Conservation (phyloP, 345 rosid species). For the Salix viminalis region DNA sequence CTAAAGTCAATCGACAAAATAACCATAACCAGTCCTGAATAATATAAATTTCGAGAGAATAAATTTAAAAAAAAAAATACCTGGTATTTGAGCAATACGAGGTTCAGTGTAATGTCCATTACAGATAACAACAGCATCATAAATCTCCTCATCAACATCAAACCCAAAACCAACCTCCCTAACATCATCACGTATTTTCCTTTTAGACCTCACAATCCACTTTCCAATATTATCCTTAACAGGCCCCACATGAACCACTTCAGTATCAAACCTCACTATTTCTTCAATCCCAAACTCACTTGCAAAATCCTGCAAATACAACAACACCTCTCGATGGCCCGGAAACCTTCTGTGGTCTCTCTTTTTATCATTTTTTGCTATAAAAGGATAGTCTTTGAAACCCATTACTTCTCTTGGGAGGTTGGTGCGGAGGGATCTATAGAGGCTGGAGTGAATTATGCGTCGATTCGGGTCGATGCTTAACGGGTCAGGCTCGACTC, state of each 20-base stretch:
- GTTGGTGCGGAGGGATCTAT: slow-evolving; percentile 78
- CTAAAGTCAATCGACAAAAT: background rate
- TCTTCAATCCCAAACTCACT: slow-evolving; percentile 57
- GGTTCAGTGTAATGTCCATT: slow-evolving; percentile 69
- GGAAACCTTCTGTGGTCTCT: slow-evolving; percentile 74
- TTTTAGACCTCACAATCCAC: slow-evolving; percentile 56
- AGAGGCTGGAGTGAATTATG: slow-evolving; percentile 63
- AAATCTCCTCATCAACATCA: slow-evolving; percentile 35
- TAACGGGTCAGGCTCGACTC: slow-evolving; percentile 59
- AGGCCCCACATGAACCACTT: slow-evolving; percentile 42
- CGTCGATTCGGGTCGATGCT: slow-evolving; percentile 55
- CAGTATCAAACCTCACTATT: slow-evolving; percentile 56
- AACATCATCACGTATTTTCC: slow-evolving; percentile 7
- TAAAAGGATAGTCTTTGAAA: slow-evolving; percentile 62
- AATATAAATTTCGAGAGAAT: background rate
- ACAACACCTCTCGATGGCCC: slow-evolving; percentile 62
- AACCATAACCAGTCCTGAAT: background rate
- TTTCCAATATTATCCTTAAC: slow-evolving; percentile 26
- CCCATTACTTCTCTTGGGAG: slow-evolving; percentile 91
- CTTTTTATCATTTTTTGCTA: slow-evolving; percentile 19
- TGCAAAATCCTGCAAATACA: slow-evolving; percentile 56
- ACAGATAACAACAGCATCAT: slow-evolving; percentile 72
- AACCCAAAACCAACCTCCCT: background rate
- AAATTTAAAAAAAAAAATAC: slow-evolving; percentile 17
- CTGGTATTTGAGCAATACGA: slow-evolving; percentile 59